These are phyloP conservation scores for Emmonsia crescens DNA, from an alignment of 2,329 filamentous ascomycete species.

Conservation along the genomic window DNA sequence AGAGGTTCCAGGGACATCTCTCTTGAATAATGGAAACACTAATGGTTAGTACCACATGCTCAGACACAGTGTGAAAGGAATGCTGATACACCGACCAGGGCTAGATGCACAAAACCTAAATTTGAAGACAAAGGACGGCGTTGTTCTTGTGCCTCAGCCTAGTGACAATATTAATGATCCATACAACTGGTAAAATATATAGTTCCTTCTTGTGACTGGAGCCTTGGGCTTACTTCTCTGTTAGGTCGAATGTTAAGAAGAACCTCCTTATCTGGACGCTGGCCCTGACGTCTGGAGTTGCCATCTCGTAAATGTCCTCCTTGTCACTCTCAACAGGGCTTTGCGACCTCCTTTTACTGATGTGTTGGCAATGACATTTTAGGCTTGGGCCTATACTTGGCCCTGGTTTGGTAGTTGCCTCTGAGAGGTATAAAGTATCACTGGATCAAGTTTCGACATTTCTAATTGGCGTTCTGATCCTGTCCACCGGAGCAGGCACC, in stretches of 20 bases:
- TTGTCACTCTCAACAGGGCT: background rate
- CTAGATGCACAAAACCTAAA: conserved; percentile 7
- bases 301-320: conserved; percentile 14
- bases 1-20: conserved; percentile 18
- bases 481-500: conserved; percentile 32
- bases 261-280: conserved; percentile 18
- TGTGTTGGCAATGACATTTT: background rate
- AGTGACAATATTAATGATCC: conserved; percentile 12
- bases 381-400: conserved; percentile 34
- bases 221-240: background rate
- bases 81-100: background rate
- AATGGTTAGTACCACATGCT: background rate
- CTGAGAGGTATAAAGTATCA: conserved; percentile 26
- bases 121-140: conserved; percentile 25
- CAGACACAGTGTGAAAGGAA: background rate
- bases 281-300: conserved; percentile 20
- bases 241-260: conserved; percentile 16
- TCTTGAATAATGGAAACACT: background rate
- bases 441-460: conserved; percentile 27
- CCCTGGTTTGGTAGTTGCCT: conserved; percentile 27
- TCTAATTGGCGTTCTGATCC: conserved; percentile 26
- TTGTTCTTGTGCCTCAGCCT: conserved; percentile 14
- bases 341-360: background rate
- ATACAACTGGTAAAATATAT: conserved; percentile 20
- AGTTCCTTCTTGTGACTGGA: background rate